Evolutionary conservation across 176 grass and related monocot species (phyloP), one percentile per base, ranked within the genome.

Genomic region (Neostapfia colusana): DNA sequence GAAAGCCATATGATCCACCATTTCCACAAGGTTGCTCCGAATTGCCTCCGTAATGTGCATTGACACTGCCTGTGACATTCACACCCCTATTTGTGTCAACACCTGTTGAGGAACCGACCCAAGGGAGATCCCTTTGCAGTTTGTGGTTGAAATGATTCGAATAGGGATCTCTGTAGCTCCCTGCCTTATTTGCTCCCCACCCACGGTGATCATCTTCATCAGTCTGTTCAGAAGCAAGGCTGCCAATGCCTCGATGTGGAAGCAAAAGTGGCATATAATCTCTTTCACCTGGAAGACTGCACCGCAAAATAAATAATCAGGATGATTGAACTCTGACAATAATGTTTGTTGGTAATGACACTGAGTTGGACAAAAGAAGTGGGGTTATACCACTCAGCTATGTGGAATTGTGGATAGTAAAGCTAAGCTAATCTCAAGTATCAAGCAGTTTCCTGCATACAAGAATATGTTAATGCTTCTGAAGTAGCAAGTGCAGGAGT

Each of bases 201-300:
- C 82, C 79, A 0, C 3, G 63, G 75, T 79, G 46, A 56, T 75
- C 70, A 8, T 86, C 83, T 46, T 59, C 88, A 76, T 86, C 70
- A 65, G 68, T 65, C 28, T 16, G 38, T 75, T 90, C 88, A 15
- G 85, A 79, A 58, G 73, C 81, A 66, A 84, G 21, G 67, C 34
- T 87, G 55, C 81, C 78, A 70, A 61, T 15, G 1, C 21, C 38
- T 62, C 85, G 81, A 44, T 56, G 38, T 21, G 49, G 77, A 64
- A 77, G 69, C 72, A 55, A 78, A 74, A 26, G 74, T 8, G n/a
- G 67, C 37, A 60, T 16, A 35, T 66, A 80, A 56, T 54, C 66
- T 67, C 51, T 50, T 67, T 68, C 77, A 62, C 60, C 64, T 56
- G 51, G 84, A 91, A 84, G 66, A 23, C 89, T 91, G 76, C 41